phyloP scores from a whole-genome alignment of 495 filamentous ascomycete species.

The Penicillium odoratum region DNA sequence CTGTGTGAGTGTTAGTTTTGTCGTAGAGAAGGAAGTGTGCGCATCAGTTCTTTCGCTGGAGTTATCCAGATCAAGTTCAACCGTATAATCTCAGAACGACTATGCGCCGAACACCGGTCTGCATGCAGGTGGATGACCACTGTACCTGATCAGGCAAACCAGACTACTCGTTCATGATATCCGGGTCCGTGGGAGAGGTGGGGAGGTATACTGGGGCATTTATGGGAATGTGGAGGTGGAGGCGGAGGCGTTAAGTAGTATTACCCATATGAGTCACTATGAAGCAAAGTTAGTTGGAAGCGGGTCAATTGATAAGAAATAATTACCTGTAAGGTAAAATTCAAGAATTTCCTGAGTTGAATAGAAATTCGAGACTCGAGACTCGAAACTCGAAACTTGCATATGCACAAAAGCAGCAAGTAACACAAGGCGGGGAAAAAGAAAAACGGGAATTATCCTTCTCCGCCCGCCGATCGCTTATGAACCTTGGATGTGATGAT shows the following conservation, averaged over 20 bases:
- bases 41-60: slow-evolving; percentile 64
- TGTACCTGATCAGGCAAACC: slow-evolving; percentile 50
- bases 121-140: slow-evolving; percentile 42
- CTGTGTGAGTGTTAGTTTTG: slow-evolving; percentile 22
- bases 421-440: slow-evolving; percentile 22
- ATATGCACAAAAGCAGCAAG: background rate
- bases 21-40: slow-evolving; percentile 20
- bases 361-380: background rate
- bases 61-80: slow-evolving; percentile 65
- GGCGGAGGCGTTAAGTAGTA: slow-evolving; percentile 1
- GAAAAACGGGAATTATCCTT: slow-evolving; percentile 7
- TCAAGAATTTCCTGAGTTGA: background rate
- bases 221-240: background rate
- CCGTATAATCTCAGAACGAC: slow-evolving; percentile 60
- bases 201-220: slow-evolving; percentile 32
- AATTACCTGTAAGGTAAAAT: slow-evolving; percentile 4
- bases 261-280: slow-evolving; percentile 22
- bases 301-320: background rate
- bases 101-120: slow-evolving; percentile 50
- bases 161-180: slow-evolving; percentile 47
- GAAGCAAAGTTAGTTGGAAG: slow-evolving; percentile 21
- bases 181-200: slow-evolving; percentile 25
- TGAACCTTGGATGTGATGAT: no score
- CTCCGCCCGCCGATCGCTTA: slow-evolving; percentile 9
- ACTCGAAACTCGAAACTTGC: background rate